phyloP scores from a whole-genome alignment of 2,329 filamentous ascomycete species.

The Colletotrichum zoysiae region DNA sequence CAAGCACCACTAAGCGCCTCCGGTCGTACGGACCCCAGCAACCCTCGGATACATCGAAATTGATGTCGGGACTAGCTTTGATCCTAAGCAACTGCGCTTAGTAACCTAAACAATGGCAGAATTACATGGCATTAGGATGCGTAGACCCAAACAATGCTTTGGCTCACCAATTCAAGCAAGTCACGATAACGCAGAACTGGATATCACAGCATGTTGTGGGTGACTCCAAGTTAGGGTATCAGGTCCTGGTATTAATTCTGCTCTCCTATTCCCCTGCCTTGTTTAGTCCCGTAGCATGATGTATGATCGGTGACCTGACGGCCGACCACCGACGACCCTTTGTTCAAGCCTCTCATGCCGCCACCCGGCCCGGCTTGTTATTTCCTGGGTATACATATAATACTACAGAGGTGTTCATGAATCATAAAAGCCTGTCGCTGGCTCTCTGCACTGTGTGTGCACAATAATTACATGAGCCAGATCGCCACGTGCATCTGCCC shows the following conservation, averaged over 20 bases:
- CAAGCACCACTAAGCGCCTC: neutral
- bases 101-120: neutral
- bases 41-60: neutral
- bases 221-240: neutral
- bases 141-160: neutral
- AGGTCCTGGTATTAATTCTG: slow-evolving; percentile 2
- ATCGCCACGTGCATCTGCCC: neutral
- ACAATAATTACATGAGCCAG: neutral
- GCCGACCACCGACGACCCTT: neutral
- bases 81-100: neutral
- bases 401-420: slow-evolving; percentile 1
- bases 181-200: neutral
- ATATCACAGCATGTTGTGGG: neutral
- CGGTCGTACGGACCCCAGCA: neutral
- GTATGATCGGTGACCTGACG: neutral
- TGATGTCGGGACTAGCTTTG: neutral
- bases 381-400: slow-evolving; percentile 2
- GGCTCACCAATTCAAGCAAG: neutral
- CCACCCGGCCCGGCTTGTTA: neutral
- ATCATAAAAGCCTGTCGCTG: neutral
- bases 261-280: neutral
- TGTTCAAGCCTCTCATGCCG: neutral
- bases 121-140: neutral
- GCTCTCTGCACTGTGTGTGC: neutral
- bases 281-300: too few relatives aligned